A percentile compares a stretch with the other conserved stretches of the same genome.
These are phyloP conservation scores for Trichoderma atrobrunneum DNA, from an alignment of 2,329 filamentous ascomycete genomes.

Conservation along the genomic window DNA sequence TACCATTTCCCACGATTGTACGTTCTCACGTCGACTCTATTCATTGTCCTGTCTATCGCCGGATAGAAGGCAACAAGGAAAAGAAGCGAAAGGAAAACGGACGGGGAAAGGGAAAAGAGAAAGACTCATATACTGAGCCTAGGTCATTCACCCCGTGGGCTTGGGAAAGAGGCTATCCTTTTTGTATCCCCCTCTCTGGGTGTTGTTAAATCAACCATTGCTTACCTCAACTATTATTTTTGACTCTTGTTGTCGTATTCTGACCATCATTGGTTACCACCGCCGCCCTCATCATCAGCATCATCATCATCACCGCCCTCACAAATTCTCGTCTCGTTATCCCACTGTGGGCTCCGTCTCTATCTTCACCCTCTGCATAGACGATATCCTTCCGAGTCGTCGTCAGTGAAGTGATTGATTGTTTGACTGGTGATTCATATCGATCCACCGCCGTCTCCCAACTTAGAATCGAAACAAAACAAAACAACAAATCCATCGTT, in stretches of 20 bases:
- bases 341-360: slow-evolving; percentile 18
- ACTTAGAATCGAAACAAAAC: neutral
- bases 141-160: neutral
- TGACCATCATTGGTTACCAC: neutral
- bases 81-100: neutral
- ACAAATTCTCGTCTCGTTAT: neutral
- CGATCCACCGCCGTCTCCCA: neutral
- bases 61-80: neutral
- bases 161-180: slow-evolving; percentile 16
- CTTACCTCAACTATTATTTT: neutral
- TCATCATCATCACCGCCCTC: neutral
- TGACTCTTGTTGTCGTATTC: neutral
- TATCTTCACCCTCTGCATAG: slow-evolving; percentile 20
- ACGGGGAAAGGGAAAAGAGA: neutral
- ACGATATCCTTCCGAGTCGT: slow-evolving; percentile 16
- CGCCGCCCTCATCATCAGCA: neutral
- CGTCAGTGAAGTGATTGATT: slow-evolving; percentile 21
- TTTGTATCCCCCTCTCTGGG: slow-evolving; percentile 13
- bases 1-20: neutral
- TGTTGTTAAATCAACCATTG: neutral
- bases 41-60: neutral
- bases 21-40: neutral
- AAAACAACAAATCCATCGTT: neutral
- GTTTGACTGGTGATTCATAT: slow-evolving; percentile 19
- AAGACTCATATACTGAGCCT: slow-evolving; percentile 10